phyloP scores from a whole-genome alignment of 129 eudicot genomes.

The Ambrosia trifida region DNA sequence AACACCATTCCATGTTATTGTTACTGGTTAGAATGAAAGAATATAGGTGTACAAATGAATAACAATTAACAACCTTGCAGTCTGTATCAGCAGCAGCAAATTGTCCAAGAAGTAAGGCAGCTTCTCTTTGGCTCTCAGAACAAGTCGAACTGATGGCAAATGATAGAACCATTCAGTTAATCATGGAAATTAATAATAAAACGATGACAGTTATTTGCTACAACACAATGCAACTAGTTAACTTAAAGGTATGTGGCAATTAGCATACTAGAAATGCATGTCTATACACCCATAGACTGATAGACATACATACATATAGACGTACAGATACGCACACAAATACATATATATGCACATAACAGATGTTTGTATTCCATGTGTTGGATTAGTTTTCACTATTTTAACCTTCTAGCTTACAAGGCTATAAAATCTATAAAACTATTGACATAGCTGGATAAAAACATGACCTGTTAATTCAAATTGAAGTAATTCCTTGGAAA shows the following conservation, averaged over 20 bases:
- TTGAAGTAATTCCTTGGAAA: not conserved
- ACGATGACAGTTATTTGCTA: not conserved
- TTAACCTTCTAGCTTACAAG: not conserved
- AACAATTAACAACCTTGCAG: slow-evolving; percentile 66
- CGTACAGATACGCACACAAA: not conserved
- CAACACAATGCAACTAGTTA: not conserved
- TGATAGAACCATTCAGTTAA: not conserved
- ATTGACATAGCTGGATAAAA: not conserved
- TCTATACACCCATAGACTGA: slow-evolving; percentile 4
- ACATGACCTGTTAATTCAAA: not conserved
- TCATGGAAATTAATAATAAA: not conserved
- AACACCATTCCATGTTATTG: not conserved
- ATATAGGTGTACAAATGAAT: not conserved
- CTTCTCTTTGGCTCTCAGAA: slow-evolving; percentile 95
- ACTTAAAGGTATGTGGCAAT: not conserved
- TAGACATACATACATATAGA: not conserved
- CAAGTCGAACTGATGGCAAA: slow-evolving; percentile 67
- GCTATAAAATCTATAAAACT: not conserved
- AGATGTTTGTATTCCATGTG: not conserved
- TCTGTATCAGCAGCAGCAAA: slow-evolving; percentile 97
- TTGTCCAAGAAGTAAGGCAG: slow-evolving; percentile 98
- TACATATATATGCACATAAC: not conserved
- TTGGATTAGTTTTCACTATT: not conserved
- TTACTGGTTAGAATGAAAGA: not conserved
- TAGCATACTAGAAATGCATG: not conserved